phyloP scores from a whole-genome alignment of 1,284 basidiomycete genomes.

The Rhodotorula sp. region DNA sequence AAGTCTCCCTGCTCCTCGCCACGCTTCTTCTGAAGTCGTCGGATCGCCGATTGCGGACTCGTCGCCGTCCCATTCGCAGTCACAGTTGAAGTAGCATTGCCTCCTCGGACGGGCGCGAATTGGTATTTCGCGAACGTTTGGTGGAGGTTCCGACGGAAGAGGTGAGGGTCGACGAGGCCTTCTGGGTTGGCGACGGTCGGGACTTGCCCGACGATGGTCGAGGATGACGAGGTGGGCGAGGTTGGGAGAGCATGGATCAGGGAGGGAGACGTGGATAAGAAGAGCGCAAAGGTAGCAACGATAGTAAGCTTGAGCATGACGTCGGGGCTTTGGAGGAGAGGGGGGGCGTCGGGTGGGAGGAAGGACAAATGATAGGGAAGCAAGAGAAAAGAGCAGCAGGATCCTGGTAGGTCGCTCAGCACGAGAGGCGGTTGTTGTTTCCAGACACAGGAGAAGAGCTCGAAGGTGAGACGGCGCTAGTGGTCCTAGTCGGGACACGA shows the following conservation, averaged over 20 bases:
- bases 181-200: neutral
- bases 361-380: neutral
- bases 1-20: neutral
- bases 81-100: neutral
- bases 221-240: neutral
- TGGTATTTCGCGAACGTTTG: slow-evolving; percentile 6
- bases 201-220: neutral
- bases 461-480: no score
- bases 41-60: neutral
- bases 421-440: no score
- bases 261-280: neutral
- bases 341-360: neutral
- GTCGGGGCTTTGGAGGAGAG: neutral
- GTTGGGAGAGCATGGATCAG: slow-evolving; percentile 2
- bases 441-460: no score
- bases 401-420: no score
- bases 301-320: neutral
- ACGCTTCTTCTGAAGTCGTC: slow-evolving; percentile 1
- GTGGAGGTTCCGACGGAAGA: neutral
- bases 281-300: neutral
- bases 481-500: no score
- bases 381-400: neutral
- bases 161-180: neutral
- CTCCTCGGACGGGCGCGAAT: neutral
- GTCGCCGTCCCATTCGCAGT: no score